phyloP scores from a whole-genome alignment of 805 yeast species.

The Zygotorulaspora danielsina region DNA sequence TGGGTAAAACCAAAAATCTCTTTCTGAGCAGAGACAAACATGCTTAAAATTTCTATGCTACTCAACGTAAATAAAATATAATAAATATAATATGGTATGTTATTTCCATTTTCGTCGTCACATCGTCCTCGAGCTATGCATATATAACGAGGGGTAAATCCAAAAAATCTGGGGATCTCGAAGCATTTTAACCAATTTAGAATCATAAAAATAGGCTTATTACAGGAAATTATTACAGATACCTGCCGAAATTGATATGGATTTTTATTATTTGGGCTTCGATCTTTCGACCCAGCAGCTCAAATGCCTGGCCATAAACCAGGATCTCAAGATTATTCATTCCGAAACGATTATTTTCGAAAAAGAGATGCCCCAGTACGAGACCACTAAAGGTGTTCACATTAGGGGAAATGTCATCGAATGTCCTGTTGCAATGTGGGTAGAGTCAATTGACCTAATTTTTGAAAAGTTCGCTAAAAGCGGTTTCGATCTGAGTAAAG shows the following conservation, averaged over 20 bases:
- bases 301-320: constrained; percentile 64
- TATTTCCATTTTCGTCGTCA: too few relatives aligned
- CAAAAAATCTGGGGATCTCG: constrained; percentile 8
- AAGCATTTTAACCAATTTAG: too few relatives aligned
- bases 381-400: constrained; percentile 70
- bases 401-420: constrained; percentile 52
- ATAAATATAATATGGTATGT: too few relatives aligned
- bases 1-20: constrained; percentile 41
- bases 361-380: constrained; percentile 53
- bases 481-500: constrained; percentile 53
- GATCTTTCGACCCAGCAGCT: constrained; percentile 89
- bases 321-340: constrained; percentile 46
- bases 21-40: too few relatives aligned
- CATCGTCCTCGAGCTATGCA: constrained; percentile 10
- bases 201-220: too few relatives aligned
- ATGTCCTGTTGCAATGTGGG: constrained; percentile 88
- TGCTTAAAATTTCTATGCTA: too few relatives aligned
- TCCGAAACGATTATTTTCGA: constrained; percentile 73
- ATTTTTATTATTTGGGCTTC: constrained; percentile 54
- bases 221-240: too few relatives aligned
- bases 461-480: constrained; percentile 48
- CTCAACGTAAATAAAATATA: constrained; percentile 6
- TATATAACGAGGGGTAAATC: constrained; percentile 4
- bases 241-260: neutral
- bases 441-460: constrained; percentile 71